A percentile compares a stretch with the other conserved stretches of the same genome.
These are phyloP conservation scores for Moesziomyces sp. DNA, from an alignment of 1,284 basidiomycete species.

Conservation along the genomic window DNA sequence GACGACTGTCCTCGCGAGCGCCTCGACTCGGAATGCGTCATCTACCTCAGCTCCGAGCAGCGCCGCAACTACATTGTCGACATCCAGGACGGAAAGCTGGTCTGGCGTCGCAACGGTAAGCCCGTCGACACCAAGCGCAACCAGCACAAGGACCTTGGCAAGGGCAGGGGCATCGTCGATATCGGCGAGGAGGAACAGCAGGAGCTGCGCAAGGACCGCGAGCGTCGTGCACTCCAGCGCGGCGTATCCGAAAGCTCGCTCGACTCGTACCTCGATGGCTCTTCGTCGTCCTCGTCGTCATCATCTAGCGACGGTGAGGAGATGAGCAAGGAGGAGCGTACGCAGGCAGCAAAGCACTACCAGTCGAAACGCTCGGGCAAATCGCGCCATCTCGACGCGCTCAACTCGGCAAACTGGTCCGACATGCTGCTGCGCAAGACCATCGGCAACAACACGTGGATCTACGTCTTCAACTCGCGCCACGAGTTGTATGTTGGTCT, in stretches of 20 bases:
- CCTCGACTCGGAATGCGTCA: conserved; percentile 74
- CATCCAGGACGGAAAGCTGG: conserved; percentile 74
- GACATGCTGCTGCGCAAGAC: conserved; percentile 58
- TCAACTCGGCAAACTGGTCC: conserved; percentile 49
- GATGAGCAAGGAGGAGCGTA: conserved; percentile 29
- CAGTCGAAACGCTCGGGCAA: conserved; percentile 46
- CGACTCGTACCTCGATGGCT: conserved; percentile 28
- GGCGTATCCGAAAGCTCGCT: conserved; percentile 44
- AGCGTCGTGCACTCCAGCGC: conserved; percentile 30
- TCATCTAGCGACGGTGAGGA: conserved; percentile 41
- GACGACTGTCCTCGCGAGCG: conserved; percentile 76
- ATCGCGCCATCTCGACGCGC: conserved; percentile 29
- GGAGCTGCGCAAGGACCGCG: conserved; percentile 26
- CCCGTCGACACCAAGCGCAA: conserved; percentile 69
- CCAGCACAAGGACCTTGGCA: conserved; percentile 59
- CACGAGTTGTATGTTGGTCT: conserved; percentile 59
- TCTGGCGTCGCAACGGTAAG: conserved; percentile 78
- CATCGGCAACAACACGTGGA: conserved; percentile 53
- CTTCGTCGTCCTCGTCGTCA: conserved; percentile 29
- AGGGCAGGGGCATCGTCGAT: conserved; percentile 65
- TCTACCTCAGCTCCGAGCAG: conserved; percentile 72
- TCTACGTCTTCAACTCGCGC: conserved; percentile 61
- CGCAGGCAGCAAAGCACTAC: conserved; percentile 28
- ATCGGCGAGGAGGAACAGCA: conserved; percentile 54
- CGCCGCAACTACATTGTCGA: conserved; percentile 79